phyloP scores from a whole-genome alignment of 2,329 filamentous ascomycete species.

The Coniochaeta sp. region DNA sequence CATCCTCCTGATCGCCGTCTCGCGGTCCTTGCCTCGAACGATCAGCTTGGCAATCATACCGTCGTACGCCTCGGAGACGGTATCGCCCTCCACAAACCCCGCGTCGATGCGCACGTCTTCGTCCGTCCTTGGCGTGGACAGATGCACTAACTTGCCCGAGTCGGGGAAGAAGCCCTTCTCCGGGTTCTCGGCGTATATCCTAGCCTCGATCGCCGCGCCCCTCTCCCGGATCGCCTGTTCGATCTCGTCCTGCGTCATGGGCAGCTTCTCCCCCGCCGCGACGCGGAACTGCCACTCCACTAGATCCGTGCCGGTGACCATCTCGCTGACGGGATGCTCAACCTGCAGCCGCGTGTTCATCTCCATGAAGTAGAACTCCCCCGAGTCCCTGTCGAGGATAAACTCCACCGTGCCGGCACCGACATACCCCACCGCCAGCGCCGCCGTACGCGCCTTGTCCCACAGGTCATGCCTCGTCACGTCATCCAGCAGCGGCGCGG shows the following conservation, averaged over 20 bases:
- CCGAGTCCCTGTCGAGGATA: conserved; percentile 76
- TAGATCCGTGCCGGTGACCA: conserved; percentile 64
- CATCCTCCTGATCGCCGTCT: conserved; percentile 77
- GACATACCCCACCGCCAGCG: conserved; percentile 76
- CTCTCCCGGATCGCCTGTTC: conserved; percentile 65
- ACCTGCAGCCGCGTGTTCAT: conserved; percentile 89
- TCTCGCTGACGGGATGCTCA: conserved; percentile 84
- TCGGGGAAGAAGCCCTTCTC: conserved; percentile 89
- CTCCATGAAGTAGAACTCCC: conserved; percentile 76
- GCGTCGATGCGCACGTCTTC: conserved; percentile 84
- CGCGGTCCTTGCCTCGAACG: conserved; percentile 70
- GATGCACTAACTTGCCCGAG: conserved; percentile 79
- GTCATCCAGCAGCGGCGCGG: conserved; percentile 61
- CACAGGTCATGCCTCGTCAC: conserved; percentile 54
- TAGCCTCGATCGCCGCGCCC: conserved; percentile 88
- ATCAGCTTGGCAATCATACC: conserved; percentile 99
- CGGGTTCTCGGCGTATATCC: conserved; percentile 95
- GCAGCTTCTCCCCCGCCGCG: conserved; percentile 49
- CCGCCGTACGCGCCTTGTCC: conserved; percentile 58
- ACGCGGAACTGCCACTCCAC: conserved; percentile 95
- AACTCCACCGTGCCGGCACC: conserved; percentile 88
- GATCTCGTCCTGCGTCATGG: conserved; percentile 54
- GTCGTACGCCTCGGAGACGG: conserved; percentile 90
- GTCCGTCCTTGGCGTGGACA: conserved; percentile 62
- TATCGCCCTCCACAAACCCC: conserved; percentile 85